These are phyloP conservation scores for Jaltomata sinuosa DNA, from an alignment of 257 asterid species.

Conservation along the genomic window DNA sequence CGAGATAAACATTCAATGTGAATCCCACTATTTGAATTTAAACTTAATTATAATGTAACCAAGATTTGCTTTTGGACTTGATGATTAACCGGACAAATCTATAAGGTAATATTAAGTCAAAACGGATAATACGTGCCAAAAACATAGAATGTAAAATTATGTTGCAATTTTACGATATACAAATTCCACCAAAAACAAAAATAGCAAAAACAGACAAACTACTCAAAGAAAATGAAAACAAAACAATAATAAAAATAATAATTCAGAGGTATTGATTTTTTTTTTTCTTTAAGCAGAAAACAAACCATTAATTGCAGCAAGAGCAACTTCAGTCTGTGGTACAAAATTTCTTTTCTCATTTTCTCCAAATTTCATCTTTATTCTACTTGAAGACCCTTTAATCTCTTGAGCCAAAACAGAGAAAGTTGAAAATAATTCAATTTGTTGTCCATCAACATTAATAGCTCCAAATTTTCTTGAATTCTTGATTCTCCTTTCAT, in stretches of 20 bases:
- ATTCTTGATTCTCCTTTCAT: conserved; percentile 57
- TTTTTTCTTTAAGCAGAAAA: background rate
- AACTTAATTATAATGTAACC: background rate
- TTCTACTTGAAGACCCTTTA: conserved; percentile 14
- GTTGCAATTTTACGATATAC: background rate
- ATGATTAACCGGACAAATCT: too few species aligned
- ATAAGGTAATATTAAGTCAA: too few species aligned
- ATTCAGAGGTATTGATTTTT: background rate
- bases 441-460: conserved; percentile 21
- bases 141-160: background rate
- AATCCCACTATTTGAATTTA: too few species aligned
- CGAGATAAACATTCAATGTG: too few species aligned
- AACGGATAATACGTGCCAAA: background rate
- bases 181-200: background rate
- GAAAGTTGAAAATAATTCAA: conserved; percentile 31
- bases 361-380: background rate
- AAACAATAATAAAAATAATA: background rate
- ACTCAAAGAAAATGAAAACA: background rate
- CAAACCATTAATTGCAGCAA: background rate
- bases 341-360: background rate
- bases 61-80: too few species aligned
- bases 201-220: background rate
- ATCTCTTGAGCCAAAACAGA: conserved; percentile 20
- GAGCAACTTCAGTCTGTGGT: background rate
- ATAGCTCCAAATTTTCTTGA: conserved; percentile 35